Base-by-base conservation (phyloP, 257 asterid genomes). In the Perilla frutescens region DNA sequence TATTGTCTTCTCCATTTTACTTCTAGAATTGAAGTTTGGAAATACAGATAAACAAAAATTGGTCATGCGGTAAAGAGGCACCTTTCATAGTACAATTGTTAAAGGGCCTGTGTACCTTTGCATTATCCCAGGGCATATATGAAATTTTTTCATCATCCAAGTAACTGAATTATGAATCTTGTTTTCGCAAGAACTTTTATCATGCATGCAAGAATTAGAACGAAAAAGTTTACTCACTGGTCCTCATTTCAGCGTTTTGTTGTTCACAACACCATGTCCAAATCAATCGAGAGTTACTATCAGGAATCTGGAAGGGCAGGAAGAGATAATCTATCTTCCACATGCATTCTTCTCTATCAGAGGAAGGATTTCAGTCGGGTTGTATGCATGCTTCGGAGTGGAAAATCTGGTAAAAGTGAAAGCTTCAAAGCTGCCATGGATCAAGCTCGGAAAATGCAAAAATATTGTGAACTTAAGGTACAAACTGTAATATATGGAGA, bases 301-400 rank as follows among this genome's bases (percentile, higher is more conserved):
- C 97, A 92, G 82, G 98, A 95, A 90, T 93, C 99, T 40, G 99
- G 99, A 79, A 85, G 99, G 86, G 97, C 99, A 4, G 99, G 99
- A 67, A 85, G 98, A 71, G 98, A 90, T 78, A 80, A 82, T 74
- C 81, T 83, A 45, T 78, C 96, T 47, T 81, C 99, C 58, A 82
- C 89, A 32, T 95, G 99, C 69, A 53, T 89, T 49, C 83, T 87
- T 74, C 80, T 95, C 37, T 95, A 92, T 77, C 99, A 87, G 81
- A 90, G 76, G 91, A 92, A 95, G 86, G 99, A 95, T 81, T 95
- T 92, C 85, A 91, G 98, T 75, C 85, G 98, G 66, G 86, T 92
- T 29, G 97, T 91, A 32, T 91, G 98, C 80, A 88, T 95, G 99
- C 87, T 95, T 80, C 85, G 98, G 84, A 92, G 87, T 68, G 97